Evolutionary conservation across 2,329 filamentous ascomycete genomes (phyloP).

Genomic region (Tolypocladium endophyticum): DNA sequence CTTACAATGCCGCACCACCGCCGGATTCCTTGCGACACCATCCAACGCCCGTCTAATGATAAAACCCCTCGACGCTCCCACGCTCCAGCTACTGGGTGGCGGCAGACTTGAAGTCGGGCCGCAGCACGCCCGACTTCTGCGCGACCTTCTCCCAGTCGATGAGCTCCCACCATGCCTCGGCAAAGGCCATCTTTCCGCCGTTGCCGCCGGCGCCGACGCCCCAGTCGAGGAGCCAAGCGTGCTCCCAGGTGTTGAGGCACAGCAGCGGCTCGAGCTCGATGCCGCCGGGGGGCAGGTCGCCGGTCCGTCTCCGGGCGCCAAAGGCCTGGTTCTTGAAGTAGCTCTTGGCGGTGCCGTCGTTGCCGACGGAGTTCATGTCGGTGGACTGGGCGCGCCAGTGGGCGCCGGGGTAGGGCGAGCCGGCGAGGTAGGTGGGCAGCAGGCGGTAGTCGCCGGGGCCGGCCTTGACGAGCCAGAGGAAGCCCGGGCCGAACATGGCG

Average conservation of each 20-base stretch:
- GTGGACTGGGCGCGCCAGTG: conserved; percentile 63
- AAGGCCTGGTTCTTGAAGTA: conserved; percentile 29
- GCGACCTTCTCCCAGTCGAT: conserved; percentile 77
- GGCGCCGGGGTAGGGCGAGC: conserved; percentile 75
- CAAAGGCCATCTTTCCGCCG: conserved; percentile 63
- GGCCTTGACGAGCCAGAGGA: conserved; percentile 81
- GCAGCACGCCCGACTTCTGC: conserved; percentile 20
- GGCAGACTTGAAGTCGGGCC: conserved; percentile 22
- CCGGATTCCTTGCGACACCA: background rate
- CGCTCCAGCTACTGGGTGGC: conserved; percentile 3
- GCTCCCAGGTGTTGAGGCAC: conserved; percentile 95
- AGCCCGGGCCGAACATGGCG: conserved; percentile 93
- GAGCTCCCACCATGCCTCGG: conserved; percentile 75
- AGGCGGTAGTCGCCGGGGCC: conserved; percentile 48
- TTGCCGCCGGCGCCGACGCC: conserved; percentile 45
- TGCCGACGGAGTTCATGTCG: conserved; percentile 58
- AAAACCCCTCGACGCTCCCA: background rate
- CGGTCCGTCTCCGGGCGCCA: conserved; percentile 15
- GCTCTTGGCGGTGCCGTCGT: conserved; percentile 21
- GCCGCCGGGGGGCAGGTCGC: conserved; percentile 49
- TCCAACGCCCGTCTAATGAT: background rate
- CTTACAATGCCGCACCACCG: background rate
- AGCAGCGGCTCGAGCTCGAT: conserved; percentile 65
- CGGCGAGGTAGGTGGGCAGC: conserved; percentile 82
- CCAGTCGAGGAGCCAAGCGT: conserved; percentile 81